A percentile compares a stretch with the other conserved stretches of the same genome.
These are phyloP conservation scores for Ceratocystis alfenasii DNA, from an alignment of 2,329 filamentous ascomycete species.

Conservation along the genomic window DNA sequence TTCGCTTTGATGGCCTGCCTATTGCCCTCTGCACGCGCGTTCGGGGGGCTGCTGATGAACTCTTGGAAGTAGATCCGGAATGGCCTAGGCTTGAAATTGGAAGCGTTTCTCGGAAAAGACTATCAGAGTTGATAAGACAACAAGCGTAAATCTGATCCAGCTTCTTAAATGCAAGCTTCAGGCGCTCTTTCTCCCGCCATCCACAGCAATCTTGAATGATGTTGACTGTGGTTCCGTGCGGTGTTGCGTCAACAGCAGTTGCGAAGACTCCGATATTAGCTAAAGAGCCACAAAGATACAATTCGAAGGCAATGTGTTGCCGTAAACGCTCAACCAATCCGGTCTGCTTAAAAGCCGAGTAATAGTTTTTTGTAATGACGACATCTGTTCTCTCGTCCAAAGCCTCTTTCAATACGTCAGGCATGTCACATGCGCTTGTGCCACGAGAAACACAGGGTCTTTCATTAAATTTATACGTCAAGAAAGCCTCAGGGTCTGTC, in stretches of 20 bases:
- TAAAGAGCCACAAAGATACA: constrained; percentile 78
- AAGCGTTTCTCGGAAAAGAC: constrained; percentile 37
- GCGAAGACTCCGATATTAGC: constrained; percentile 84
- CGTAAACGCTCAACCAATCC: constrained; percentile 64
- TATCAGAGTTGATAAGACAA: constrained; percentile 46
- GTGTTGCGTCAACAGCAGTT: constrained; percentile 78
- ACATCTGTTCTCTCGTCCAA: constrained; percentile 40
- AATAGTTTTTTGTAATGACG: constrained; percentile 58
- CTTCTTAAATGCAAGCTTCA: constrained; percentile 56
- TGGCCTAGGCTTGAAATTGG: not conserved
- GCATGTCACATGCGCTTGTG: constrained; percentile 37
- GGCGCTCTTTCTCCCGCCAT: constrained; percentile 57
- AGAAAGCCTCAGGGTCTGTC: constrained; percentile 37
- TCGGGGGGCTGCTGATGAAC: not conserved
- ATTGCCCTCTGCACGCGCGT: constrained; percentile 13
- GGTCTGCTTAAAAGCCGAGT: constrained; percentile 74
- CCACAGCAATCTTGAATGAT: constrained; percentile 82
- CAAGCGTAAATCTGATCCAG: constrained; percentile 67
- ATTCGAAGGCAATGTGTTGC: constrained; percentile 75
- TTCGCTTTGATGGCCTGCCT: not conserved
- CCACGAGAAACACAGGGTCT: constrained; percentile 34
- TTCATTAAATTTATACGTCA: constrained; percentile 32
- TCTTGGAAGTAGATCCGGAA: not conserved
- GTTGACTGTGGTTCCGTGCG: constrained; percentile 77
- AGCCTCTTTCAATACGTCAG: constrained; percentile 32